Base-by-base conservation (phyloP, 140 eudicot species). In the Senecio squalidus region DNA sequence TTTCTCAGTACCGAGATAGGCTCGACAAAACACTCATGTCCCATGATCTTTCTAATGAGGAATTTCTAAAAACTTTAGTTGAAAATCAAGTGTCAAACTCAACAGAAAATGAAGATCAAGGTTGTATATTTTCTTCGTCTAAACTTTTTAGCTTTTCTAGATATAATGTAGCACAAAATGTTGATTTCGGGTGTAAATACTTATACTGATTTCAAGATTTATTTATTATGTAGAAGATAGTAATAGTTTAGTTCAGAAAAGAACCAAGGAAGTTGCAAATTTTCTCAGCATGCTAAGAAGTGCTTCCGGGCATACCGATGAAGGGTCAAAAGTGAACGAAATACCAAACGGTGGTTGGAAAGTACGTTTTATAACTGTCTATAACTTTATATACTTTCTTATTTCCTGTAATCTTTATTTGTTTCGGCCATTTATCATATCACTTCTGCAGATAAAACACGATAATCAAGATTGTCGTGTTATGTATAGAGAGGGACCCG, bases 401-500 rank as follows among this genome's bases (percentile, higher is more conserved):
- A 6, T 50, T 10, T 31, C 17, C 21, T 58, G 4, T 33, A 26
- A 18, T 17, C 25, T 45, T 63, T 24, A 33, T 40, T 27, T 40
- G 11, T 67, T 45, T 62, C 13, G 23, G 44, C 16, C 48, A 25
- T 47, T 26, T 33, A 50, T 20, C 22, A 16, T 39, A 50, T 70
- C 48, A 60, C 20, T 27, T 25, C 23, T 50, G 17, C 81, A 91
- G 98, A 54, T 91, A 68, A 91, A 91, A 75, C 89, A 86, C 50
- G 98, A 91, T 66, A 91, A 76, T 57, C 81, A 86, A 62, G 98
- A 91, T 49, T 76, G 76, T 24, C 88, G 98, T 60, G 96, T 86
- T 51, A 91, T 91, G 98, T 91, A 91, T 72, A 71, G 89, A 54
- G 98, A 91, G 77, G 98, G 95, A 23, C 98, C 92, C 0, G 72